These are phyloP conservation scores for Emergomyces africanus DNA, from an alignment of 2,329 filamentous ascomycete species.

Conservation along the genomic window DNA sequence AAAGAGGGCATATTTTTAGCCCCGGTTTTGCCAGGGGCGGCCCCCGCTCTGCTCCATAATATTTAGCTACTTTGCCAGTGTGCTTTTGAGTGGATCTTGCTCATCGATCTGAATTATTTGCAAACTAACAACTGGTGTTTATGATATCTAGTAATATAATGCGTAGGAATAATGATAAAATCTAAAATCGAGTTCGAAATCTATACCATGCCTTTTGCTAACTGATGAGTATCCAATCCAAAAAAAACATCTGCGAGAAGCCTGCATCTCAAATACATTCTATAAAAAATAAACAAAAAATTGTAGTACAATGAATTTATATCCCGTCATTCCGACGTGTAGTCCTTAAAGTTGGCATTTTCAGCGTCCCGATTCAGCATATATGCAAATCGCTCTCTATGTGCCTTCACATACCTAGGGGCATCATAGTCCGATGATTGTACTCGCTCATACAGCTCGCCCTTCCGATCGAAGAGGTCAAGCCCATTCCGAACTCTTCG, in stretches of 20 bases:
- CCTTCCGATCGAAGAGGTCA: conserved; percentile 43
- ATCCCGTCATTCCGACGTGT: not conserved
- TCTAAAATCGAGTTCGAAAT: no score
- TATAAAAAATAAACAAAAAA: not conserved
- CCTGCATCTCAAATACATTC: not conserved
- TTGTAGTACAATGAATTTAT: not conserved
- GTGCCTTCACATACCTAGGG: not conserved
- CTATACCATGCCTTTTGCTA: not conserved
- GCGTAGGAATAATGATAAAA: no score
- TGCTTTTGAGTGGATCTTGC: no score
- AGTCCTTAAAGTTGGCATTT: not conserved
- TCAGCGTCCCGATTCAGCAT: not conserved
- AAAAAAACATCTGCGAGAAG: not conserved
- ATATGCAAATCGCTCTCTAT: not conserved
- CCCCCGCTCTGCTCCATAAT: no score
- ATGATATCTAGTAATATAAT: no score
- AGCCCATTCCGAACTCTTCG: conserved; percentile 39
- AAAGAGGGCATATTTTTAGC: not conserved
- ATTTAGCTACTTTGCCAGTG: no score
- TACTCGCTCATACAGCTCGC: conserved; percentile 37
- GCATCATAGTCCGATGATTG: conserved; percentile 16
- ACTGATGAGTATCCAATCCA: not conserved
- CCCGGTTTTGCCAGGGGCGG: no score
- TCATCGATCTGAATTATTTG: no score
- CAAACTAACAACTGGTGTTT: no score